A percentile compares a stretch with the other conserved stretches of the same genome.
Evolutionary conservation across 495 filamentous ascomycete genomes (phyloP).

Genomic region (Penicillium ucsense): DNA sequence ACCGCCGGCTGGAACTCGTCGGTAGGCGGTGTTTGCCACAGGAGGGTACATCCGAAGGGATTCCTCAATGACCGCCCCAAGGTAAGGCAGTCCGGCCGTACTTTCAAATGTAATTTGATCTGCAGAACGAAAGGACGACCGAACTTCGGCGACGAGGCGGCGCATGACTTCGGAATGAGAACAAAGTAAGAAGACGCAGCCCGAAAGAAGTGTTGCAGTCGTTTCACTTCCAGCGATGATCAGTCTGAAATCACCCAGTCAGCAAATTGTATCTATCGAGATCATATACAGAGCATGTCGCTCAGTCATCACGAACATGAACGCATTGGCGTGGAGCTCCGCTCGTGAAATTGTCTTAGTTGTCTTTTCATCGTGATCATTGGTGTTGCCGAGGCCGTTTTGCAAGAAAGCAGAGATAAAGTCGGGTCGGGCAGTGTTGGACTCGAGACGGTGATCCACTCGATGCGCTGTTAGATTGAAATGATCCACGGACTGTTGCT

Average conservation of each 20-base stretch:
- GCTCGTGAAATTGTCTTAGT: conserved; percentile 15
- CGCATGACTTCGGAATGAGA: conserved; percentile 27
- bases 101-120: conserved; percentile 37
- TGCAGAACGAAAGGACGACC: conserved; percentile 25
- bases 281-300: not conserved
- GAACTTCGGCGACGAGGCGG: conserved; percentile 34
- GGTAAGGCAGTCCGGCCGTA: conserved; percentile 20
- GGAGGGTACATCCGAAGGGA: conserved; percentile 35
- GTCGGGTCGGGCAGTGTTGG: conserved; percentile 9
- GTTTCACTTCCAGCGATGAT: conserved; percentile 47
- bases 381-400: conserved; percentile 14
- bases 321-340: conserved; percentile 21
- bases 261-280: not conserved
- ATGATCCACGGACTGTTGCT: conserved; percentile 9
- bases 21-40: conserved; percentile 16
- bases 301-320: conserved; percentile 9
- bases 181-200: conserved; percentile 41
- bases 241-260: conserved; percentile 1
- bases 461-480: conserved; percentile 17
- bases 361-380: conserved; percentile 9
- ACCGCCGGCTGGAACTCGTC: conserved; percentile 22
- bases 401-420: conserved; percentile 21
- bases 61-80: conserved; percentile 34
- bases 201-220: conserved; percentile 41
- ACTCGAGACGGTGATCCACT: conserved; percentile 12